Conservation (phyloP, 225 moss, liverwort and hornwort species). For the Sphagnum tenellum region DNA sequence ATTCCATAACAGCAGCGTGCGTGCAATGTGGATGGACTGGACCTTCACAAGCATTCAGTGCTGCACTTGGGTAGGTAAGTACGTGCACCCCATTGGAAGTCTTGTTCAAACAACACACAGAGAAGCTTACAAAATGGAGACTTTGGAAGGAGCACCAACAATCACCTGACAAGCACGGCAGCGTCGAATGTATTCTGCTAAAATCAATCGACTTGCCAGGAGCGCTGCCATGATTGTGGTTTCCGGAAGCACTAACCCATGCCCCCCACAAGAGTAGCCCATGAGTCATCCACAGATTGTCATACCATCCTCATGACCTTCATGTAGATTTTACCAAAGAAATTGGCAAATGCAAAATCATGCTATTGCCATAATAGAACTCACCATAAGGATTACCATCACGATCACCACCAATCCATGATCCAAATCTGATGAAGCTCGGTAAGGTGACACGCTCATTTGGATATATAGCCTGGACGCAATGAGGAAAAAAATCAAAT, state of each 20-base stretch:
- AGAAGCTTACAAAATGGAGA: too few relatives aligned
- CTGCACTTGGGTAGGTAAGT: too few relatives aligned
- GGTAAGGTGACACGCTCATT: constrained; percentile 56
- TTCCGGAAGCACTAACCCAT: constrained; percentile 66
- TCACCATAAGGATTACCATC: constrained; percentile 93
- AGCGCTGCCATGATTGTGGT: constrained; percentile 87
- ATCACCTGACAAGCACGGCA: constrained; percentile 80
- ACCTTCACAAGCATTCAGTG: too few relatives aligned
- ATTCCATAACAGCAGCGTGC: too few relatives aligned
- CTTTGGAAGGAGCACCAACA: background rate
- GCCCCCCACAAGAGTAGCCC: too few relatives aligned
- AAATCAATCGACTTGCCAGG: constrained; percentile 76
- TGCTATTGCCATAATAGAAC: constrained; percentile 3
- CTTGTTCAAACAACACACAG: too few relatives aligned
- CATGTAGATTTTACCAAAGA: background rate
- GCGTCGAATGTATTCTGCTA: constrained; percentile 85
- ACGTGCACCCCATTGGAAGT: too few relatives aligned
- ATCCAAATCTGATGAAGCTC: constrained; percentile 86
- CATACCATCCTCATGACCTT: background rate
- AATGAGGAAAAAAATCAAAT: too few relatives aligned
- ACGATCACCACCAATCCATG: constrained; percentile 98
- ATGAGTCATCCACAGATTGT: background rate
- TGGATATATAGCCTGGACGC: constrained; percentile 61
- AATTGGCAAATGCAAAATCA: background rate
- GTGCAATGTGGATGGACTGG: too few relatives aligned